Evolutionary conservation across 495 filamentous ascomycete species (phyloP).

Genomic region (Alectoria sarmentosa): DNA sequence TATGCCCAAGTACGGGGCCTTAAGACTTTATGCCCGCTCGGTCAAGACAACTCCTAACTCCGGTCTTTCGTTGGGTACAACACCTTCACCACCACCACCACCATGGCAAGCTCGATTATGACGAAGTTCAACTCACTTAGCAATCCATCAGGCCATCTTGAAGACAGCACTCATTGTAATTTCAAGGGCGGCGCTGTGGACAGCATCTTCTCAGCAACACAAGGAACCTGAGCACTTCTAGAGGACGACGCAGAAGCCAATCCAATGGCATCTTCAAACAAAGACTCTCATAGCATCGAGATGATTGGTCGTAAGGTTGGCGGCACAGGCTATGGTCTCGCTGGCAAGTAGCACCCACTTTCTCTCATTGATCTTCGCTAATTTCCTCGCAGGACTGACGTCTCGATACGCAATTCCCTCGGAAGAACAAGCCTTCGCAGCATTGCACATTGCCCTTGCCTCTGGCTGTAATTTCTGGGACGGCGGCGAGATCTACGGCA

Average conservation of each 20-base stretch:
- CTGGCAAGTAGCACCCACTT: not conserved
- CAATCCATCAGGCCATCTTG: not conserved
- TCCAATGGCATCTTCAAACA: not conserved
- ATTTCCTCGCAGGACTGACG: slow-evolving; percentile 51
- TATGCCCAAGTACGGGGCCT: too few relatives aligned
- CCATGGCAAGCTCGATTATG: not conserved
- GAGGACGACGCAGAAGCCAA: not conserved
- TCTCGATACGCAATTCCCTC: slow-evolving; percentile 52
- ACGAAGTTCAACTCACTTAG: not conserved
- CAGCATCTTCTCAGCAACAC: not conserved
- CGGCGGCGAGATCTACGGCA: slow-evolving; percentile 73
- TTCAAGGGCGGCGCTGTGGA: not conserved
- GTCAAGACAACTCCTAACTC: too few relatives aligned
- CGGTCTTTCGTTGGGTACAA: too few relatives aligned
- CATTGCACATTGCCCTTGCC: slow-evolving; percentile 56
- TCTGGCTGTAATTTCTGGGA: slow-evolving; percentile 71
- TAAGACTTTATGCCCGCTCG: not conserved
- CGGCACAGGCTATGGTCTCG: not conserved
- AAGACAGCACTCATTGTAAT: not conserved
- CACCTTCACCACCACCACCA: not conserved
- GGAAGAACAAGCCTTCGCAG: slow-evolving; percentile 55
- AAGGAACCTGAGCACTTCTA: not conserved
- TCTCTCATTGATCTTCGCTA: not conserved
- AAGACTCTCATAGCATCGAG: not conserved
- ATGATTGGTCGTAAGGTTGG: not conserved